These are phyloP conservation scores for Pleurotus platypus DNA, from an alignment of 768 basidiomycete genomes.

Conservation along the genomic window DNA sequence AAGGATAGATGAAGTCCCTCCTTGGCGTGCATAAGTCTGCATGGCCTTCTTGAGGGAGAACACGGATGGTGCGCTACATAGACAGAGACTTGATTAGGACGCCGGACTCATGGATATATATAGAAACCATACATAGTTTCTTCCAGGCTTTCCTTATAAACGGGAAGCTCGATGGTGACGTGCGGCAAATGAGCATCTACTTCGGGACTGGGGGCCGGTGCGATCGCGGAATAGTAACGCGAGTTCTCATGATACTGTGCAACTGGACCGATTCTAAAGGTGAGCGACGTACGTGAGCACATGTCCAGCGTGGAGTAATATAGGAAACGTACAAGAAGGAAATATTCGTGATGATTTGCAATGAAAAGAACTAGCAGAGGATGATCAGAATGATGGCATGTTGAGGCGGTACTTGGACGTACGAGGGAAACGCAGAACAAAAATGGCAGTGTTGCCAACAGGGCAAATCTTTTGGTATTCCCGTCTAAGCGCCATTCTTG, in stretches of 20 bases:
- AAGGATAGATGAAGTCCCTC: constrained; percentile 75
- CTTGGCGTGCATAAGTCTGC: constrained; percentile 91
- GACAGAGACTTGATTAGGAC: too few relatives aligned
- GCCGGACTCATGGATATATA: constrained; percentile 8
- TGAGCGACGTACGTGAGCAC: constrained; percentile 5
- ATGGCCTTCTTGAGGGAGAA: constrained; percentile 80
- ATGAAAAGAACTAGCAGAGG: constrained; percentile 60
- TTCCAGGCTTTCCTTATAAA: constrained; percentile 83
- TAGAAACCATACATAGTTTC: constrained; percentile 66
- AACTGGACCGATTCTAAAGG: constrained; percentile 68
- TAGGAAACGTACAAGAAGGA: constrained; percentile 53
- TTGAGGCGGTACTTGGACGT: constrained; percentile 19
- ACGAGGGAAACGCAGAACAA: constrained; percentile 76
- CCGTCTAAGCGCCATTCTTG: constrained; percentile 69
- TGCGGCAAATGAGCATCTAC: constrained; percentile 68
- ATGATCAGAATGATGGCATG: neutral
- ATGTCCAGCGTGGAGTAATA: neutral
- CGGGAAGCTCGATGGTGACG: constrained; percentile 79
- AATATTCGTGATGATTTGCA: constrained; percentile 64
- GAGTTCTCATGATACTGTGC: constrained; percentile 77
- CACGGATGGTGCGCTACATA: constrained; percentile 63
- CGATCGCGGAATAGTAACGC: constrained; percentile 72
- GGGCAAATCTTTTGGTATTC: constrained; percentile 56
- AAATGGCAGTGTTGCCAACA: constrained; percentile 64
- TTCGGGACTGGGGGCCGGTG: constrained; percentile 57